Evolutionary conservation across 805 yeast species (phyloP), one percentile per base, ranked within the genome.

Genomic region (Kazachstania martiniae): DNA sequence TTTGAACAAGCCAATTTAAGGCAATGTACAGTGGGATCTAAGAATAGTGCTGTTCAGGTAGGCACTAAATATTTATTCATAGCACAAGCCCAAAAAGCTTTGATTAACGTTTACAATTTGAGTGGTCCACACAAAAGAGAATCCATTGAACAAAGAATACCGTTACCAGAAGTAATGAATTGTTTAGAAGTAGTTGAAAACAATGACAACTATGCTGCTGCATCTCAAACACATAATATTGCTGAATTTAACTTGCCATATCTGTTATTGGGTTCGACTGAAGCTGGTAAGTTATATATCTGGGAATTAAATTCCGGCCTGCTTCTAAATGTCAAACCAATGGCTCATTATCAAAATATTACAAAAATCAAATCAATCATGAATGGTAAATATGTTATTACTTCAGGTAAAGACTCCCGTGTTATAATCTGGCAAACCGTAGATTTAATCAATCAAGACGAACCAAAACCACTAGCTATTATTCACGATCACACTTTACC

Each of bases 241-340:
- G 48, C 55, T 9, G 56, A 49, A 28, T 69, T 65, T 49, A 59
- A 71, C 39, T 48, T 68, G 24, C 79, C 80, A 14, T 77, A 80
- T 68, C 50, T 82, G 25, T 55, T 91, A 86, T 89, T 38, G 67
- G 91, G 33, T 51, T 63, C 37, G 49, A 77, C 58, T 1, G 46
- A 46, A 23, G 40, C 56, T n/a, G 97, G 97, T 9, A 71, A 76
- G 42, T 40, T 91, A 12, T 81, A 81, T 49, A 55, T 87, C 1
- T 89, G 97, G 97, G 94, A 85, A 45, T 50, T 87, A 32, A 56
- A 66, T 8, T 78, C 91, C 2, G 97, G 97, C 0, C 58, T 72
- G 16, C 63, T 91, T 29, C 48, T 87, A 16, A 63, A 71, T 29
- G 93, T 74, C 4, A 74, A 73, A 47, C 87, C 82, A 31, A 46